phyloP scores from a whole-genome alignment of 139 green algal species.

The Axilococcus clingmanii region DNA sequence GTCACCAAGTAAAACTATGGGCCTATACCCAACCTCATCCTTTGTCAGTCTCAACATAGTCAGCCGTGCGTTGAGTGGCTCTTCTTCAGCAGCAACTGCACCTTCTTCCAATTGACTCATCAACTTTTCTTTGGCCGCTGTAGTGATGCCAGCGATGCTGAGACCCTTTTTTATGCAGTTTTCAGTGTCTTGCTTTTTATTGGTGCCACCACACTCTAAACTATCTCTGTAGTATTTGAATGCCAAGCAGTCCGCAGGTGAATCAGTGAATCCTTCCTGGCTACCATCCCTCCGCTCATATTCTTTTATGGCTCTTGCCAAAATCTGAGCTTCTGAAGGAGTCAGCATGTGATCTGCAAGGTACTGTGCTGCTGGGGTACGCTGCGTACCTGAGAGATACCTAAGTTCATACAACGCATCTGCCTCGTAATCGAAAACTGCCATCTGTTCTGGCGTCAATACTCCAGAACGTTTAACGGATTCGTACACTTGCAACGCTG shows the following conservation, averaged over 20 bases:
- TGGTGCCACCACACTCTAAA: constrained; percentile 49
- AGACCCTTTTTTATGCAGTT: constrained; percentile 38
- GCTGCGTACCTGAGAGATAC: constrained; percentile 34
- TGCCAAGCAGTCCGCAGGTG: constrained; percentile 60
- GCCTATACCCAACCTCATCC: constrained; percentile 54
- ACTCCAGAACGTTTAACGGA: constrained; percentile 1
- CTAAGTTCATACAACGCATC: constrained; percentile 51
- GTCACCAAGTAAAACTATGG: constrained; percentile 32
- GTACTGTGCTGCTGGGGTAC: constrained; percentile 17
- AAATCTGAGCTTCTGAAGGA: constrained; percentile 6
- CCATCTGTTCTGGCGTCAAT: neutral
- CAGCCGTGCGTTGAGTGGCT: constrained; percentile 19
- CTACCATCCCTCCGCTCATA: constrained; percentile 46
- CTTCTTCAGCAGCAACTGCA: constrained; percentile 7
- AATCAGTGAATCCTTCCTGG: constrained; percentile 46
- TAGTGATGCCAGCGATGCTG: constrained; percentile 29
- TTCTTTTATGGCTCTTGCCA: constrained; percentile 69
- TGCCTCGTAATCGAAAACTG: constrained; percentile 42
- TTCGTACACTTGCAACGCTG: constrained; percentile 9
- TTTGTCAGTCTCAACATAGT: constrained; percentile 41
- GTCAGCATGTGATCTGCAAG: constrained; percentile 33
- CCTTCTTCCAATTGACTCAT: constrained; percentile 10
- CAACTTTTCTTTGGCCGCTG: constrained; percentile 33
- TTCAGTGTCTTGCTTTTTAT: constrained; percentile 27
- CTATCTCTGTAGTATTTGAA: constrained; percentile 77